Evolutionary conservation across 2,329 filamentous ascomycete species (phyloP).

Genomic region (Beauveria scarabaeidicola): DNA sequence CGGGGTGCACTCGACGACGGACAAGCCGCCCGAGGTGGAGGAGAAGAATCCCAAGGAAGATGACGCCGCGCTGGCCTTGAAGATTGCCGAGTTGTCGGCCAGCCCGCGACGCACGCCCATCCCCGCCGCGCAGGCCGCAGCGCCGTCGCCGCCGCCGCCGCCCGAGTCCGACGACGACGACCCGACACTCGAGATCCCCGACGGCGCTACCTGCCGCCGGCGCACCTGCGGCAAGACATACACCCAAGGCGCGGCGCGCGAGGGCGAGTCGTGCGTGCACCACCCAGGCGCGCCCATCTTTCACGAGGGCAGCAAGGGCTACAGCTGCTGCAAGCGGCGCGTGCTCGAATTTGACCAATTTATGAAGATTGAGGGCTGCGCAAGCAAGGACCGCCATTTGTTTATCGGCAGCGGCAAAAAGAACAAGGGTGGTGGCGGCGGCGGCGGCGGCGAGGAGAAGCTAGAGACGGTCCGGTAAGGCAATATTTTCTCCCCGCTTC

Average conservation of each 20-base stretch:
- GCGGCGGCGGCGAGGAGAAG: slow-evolving; percentile 57
- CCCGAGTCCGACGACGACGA: slow-evolving; percentile 87
- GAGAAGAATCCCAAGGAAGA: slow-evolving; percentile 48
- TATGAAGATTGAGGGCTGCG: slow-evolving; percentile 88
- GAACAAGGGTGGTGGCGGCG: slow-evolving; percentile 31
- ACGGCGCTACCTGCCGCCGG: slow-evolving; percentile 68
- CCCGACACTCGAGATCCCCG: slow-evolving; percentile 60
- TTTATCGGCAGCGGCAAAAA: slow-evolving; percentile 75
- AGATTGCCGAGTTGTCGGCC: slow-evolving; percentile 46
- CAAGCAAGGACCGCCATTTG: slow-evolving; percentile 70
- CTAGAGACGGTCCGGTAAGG: slow-evolving; percentile 67
- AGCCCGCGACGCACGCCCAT: slow-evolving; percentile 30
- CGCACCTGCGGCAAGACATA: slow-evolving; percentile 64
- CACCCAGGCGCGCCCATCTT: slow-evolving; percentile 90
- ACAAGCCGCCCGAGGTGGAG: slow-evolving; percentile 54
- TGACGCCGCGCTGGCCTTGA: slow-evolving; percentile 32
- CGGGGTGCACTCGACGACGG: slow-evolving; percentile 85
- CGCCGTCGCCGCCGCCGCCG: slow-evolving; percentile 49
- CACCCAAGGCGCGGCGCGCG: slow-evolving; percentile 48
- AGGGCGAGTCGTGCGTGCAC: slow-evolving; percentile 71
- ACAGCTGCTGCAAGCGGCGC: slow-evolving; percentile 89
- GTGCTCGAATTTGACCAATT: slow-evolving; percentile 98
- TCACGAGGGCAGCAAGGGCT: slow-evolving; percentile 97
- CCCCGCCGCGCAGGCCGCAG: slow-evolving; percentile 34
- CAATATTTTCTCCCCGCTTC: background rate